Evolutionary conservation across 2,329 filamentous ascomycete species (phyloP), one percentile per base, ranked within the genome.

Genomic region (Colletotrichum higginsianum): DNA sequence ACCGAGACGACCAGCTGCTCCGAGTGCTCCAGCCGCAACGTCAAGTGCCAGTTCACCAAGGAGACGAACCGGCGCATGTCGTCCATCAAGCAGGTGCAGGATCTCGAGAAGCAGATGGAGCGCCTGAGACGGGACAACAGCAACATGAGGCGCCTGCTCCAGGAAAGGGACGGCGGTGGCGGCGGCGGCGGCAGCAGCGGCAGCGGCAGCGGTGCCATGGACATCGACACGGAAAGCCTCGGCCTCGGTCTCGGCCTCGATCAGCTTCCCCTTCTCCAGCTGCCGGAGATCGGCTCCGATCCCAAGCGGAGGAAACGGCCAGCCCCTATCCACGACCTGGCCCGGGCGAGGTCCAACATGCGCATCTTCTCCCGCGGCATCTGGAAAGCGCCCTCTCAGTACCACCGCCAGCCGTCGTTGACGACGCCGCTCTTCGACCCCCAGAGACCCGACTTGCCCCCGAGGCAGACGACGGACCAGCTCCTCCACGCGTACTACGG

Each of bases 1-100:
- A 98, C 96, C 18, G 96, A 98, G 80, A 98, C 94, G 21, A 92
- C 94, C 13, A 98, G 96, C 82, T 99, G 96, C 81, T 98, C 96
- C 2, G 96, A 99, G 83, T 99, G 96, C 84, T 96, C 94, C 5
- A 98, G 95, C 80, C 92, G 96, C 75, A 97, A 96, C 79, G 96
- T 98, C 75, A 97, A 97, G 81, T 99, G 96, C 80, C 96, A 98
- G 79, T 99, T 99, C 80, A 99, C 96, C 61, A 99, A 99, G 84
- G 96, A 99, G 83, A 99, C 96, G 15, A 99, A 99, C 81, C 90
- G 96, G 71, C 91, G 96, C 73, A 99, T 99, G 96, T 98, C 96
- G 21, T 98, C 96, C 1, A 98, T 98, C 84, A 99, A 98, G 89
- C 96, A 98, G 85, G 94, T 98, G 15, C 96, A 98, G 82, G 96